Evolutionary conservation across 345 rosid species (phyloP).

Genomic region (Salix purpurea): DNA sequence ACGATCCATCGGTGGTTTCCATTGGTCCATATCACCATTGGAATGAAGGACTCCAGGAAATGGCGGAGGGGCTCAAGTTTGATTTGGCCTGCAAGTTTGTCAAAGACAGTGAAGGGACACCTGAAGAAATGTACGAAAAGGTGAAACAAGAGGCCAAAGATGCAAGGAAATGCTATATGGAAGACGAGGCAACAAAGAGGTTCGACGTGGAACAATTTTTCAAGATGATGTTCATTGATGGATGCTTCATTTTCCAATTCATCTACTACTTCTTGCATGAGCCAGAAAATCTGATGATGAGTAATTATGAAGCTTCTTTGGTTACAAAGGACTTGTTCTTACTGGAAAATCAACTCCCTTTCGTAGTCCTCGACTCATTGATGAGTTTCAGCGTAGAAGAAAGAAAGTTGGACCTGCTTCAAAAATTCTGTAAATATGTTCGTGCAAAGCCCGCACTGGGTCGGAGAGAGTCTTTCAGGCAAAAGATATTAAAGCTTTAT

Average conservation of each 20-base stretch:
- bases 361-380: conserved; percentile 2
- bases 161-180: neutral
- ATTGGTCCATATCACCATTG: conserved; percentile 19
- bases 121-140: no score
- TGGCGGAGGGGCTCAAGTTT: neutral
- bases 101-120: rapidly evolving
- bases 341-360: conserved; percentile 34
- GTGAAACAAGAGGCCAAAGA: no score
- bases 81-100: neutral
- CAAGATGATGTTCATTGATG: neutral
- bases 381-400: no score
- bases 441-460: no score
- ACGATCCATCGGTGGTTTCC: conserved; percentile 4
- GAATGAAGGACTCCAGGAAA: neutral
- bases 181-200: neutral
- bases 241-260: conserved; percentile 1
- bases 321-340: conserved; percentile 18
- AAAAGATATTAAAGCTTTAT: no score
- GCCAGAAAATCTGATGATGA: neutral
- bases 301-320: neutral
- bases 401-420: no score
- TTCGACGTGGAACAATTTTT: neutral
- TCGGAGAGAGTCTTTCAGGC: no score
- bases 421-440: no score
- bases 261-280: neutral